Evolutionary conservation across 2,329 filamentous ascomycete genomes (phyloP).

Genomic region (Fusarium drepaniforme): DNA sequence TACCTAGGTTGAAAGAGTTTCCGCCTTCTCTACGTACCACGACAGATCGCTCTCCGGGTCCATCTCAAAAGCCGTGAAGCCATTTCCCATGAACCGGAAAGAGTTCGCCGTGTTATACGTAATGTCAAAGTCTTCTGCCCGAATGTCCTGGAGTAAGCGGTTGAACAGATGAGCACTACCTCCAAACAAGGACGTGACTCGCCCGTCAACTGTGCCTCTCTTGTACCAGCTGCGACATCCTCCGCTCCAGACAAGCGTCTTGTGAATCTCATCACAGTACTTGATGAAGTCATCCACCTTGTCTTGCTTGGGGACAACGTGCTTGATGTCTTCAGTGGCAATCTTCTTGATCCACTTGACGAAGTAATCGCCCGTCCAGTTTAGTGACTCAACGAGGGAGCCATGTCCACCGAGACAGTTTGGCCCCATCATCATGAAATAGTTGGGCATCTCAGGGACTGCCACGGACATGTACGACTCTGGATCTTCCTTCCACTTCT

Average conservation of each 20-base stretch:
- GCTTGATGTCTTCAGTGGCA: slow-evolving; percentile 37
- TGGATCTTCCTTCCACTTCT: slow-evolving; percentile 61
- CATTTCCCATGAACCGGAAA: slow-evolving; percentile 39
- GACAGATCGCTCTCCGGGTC: slow-evolving; percentile 35
- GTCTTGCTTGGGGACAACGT: slow-evolving; percentile 36
- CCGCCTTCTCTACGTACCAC: slow-evolving; percentile 41
- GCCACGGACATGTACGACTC: slow-evolving; percentile 47
- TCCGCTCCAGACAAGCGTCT: slow-evolving; percentile 39
- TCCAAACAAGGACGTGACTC: slow-evolving; percentile 38
- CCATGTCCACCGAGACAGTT: slow-evolving; percentile 41
- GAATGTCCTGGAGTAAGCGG: slow-evolving; percentile 36
- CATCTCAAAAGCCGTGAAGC: slow-evolving; percentile 41
- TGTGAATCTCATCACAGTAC: slow-evolving; percentile 37
- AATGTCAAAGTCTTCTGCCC: slow-evolving; percentile 38
- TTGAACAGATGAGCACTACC: slow-evolving; percentile 39
- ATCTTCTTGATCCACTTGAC: slow-evolving; percentile 43
- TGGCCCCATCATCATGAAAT: slow-evolving; percentile 46
- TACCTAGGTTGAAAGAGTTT: slow-evolving; percentile 19
- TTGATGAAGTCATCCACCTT: slow-evolving; percentile 40
- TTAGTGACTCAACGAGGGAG: slow-evolving; percentile 37
- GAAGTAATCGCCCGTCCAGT: slow-evolving; percentile 42
- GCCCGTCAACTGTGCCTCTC: slow-evolving; percentile 26
- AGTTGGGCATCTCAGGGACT: slow-evolving; percentile 47
- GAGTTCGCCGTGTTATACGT: slow-evolving; percentile 33
- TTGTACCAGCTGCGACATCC: slow-evolving; percentile 40